These are phyloP conservation scores for Cenchrus fungigraminus DNA, from an alignment of 176 grass and related monocot species.

Conservation along the genomic window DNA sequence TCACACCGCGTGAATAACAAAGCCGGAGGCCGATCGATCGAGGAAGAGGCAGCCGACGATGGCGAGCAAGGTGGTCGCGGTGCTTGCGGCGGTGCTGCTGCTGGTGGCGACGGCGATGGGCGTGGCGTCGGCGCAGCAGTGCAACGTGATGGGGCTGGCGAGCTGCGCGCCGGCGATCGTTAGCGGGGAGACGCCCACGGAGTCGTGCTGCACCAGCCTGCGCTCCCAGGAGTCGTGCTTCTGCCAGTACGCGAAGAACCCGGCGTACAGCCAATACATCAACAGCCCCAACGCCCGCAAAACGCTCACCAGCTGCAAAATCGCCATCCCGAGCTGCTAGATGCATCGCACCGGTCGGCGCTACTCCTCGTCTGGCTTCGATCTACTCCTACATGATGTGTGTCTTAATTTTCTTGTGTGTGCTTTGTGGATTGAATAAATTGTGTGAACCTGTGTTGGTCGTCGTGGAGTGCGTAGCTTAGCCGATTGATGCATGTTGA, in stretches of 20 bases:
- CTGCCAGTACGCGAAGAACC: conserved; percentile 54
- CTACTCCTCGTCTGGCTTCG: neutral
- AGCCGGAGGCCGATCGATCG: neutral
- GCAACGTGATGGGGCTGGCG: conserved; percentile 29
- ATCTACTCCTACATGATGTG: too few species aligned
- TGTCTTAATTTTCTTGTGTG: neutral
- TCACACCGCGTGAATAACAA: neutral
- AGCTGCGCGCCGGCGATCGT: conserved; percentile 42
- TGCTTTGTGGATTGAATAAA: neutral
- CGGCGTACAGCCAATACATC: conserved; percentile 40
- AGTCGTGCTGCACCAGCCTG: conserved; percentile 45
- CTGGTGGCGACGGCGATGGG: neutral
- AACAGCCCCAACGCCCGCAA: conserved; percentile 32
- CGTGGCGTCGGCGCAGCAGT: conserved; percentile 35
- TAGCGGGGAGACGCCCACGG: conserved; percentile 20
- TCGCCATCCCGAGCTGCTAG: conserved; percentile 52
- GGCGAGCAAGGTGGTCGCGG: neutral
- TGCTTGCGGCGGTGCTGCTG: neutral
- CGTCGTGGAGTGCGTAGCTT: neutral
- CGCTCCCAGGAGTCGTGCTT: conserved; percentile 44
- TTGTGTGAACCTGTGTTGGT: neutral
- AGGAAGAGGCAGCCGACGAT: too few species aligned
- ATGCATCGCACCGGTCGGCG: neutral
- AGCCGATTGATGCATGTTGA: neutral
- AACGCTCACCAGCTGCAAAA: conserved; percentile 4